Evolutionary conservation across 768 basidiomycete genomes (phyloP).

Genomic region (Lentinula raphanica): DNA sequence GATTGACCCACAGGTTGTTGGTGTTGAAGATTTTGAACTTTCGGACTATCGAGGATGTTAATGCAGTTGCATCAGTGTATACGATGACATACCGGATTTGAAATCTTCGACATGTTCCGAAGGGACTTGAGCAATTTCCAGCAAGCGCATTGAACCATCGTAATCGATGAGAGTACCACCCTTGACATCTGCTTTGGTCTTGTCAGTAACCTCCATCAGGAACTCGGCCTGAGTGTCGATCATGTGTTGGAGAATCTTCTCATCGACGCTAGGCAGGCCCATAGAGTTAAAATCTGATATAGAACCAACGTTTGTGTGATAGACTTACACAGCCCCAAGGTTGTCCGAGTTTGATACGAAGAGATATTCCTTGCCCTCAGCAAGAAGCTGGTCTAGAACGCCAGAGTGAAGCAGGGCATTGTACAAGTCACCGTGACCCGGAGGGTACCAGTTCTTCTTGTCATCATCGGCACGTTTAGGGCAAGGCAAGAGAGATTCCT

Average conservation of each 20-base stretch:
- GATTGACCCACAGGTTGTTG: slow-evolving; percentile 77
- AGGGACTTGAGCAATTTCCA: slow-evolving; percentile 94
- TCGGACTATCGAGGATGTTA: slow-evolving; percentile 39
- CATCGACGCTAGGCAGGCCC: slow-evolving; percentile 54
- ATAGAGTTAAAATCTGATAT: neutral
- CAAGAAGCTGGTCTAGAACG: slow-evolving; percentile 81
- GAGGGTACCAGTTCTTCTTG: slow-evolving; percentile 91
- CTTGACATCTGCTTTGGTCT: slow-evolving; percentile 86
- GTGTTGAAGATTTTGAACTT: slow-evolving; percentile 96
- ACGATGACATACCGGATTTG: slow-evolving; percentile 55
- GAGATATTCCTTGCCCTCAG: slow-evolving; percentile 93
- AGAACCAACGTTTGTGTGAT: neutral
- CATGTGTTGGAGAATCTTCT: slow-evolving; percentile 84
- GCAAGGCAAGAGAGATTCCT: slow-evolving; percentile 82
- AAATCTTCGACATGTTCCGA: slow-evolving; percentile 93
- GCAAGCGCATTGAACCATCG: slow-evolving; percentile 79
- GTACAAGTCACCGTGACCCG: slow-evolving; percentile 95
- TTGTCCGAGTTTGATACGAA: slow-evolving; percentile 98
- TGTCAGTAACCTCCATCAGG: slow-evolving; percentile 94
- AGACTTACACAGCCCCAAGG: slow-evolving; percentile 77
- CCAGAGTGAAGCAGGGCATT: slow-evolving; percentile 89
- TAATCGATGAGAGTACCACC: slow-evolving; percentile 90
- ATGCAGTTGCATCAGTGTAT: neutral
- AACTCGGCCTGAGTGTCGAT: slow-evolving; percentile 77
- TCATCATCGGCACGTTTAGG: slow-evolving; percentile 75